Conservation (phyloP, 805 yeast genomes). For the Kodamaea kaohsiungensis region DNA sequence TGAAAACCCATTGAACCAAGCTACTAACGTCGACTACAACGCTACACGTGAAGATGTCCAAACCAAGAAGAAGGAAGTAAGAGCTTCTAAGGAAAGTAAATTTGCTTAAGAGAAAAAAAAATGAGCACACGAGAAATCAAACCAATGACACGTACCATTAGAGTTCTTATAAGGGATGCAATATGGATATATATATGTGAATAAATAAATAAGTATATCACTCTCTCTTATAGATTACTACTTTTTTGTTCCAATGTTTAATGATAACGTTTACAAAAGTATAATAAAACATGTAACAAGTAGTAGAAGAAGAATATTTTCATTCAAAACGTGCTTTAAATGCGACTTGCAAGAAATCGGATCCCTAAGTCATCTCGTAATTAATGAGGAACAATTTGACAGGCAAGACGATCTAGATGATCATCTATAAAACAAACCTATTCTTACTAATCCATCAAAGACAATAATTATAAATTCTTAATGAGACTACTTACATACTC, state of each 20-base stretch:
- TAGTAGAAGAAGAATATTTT: background rate
- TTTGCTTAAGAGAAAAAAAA: slow-evolving; percentile 13
- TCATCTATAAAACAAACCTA: background rate
- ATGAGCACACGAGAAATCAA: background rate
- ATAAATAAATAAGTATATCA: too few species aligned
- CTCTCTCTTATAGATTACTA: too few species aligned
- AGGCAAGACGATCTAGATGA: background rate
- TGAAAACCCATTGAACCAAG: slow-evolving; percentile 85
- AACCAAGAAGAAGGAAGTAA: slow-evolving; percentile 48
- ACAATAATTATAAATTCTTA: too few species aligned
- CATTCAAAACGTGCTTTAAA: background rate
- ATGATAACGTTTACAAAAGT: background rate
- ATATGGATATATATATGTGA: too few species aligned
- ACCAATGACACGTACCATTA: too few species aligned
- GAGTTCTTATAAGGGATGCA: too few species aligned
- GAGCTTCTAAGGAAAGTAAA: slow-evolving; percentile 48
- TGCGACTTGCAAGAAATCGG: background rate
- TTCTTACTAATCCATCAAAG: too few species aligned
- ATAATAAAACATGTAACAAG: too few species aligned
- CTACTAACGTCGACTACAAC: slow-evolving; percentile 60
- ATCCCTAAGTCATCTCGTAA: background rate
- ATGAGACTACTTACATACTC: too few species aligned
- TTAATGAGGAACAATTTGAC: background rate
- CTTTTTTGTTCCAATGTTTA: background rate
- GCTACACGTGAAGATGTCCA: slow-evolving; percentile 56